Base-by-base conservation (phyloP, 306 rosid species). In the Cyamopsis tetragonoloba region DNA sequence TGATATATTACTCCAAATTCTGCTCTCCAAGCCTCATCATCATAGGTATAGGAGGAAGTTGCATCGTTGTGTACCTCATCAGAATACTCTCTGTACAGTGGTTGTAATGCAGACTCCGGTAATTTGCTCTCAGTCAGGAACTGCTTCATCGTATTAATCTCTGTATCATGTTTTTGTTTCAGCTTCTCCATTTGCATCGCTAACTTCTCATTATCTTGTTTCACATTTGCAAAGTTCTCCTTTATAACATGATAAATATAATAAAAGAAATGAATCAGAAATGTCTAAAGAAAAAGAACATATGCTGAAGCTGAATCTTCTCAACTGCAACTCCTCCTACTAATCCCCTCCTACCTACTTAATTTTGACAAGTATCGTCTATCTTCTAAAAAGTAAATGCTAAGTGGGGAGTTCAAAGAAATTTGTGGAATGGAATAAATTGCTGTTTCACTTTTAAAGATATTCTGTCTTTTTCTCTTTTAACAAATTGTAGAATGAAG, bases 11-110 rank as follows among this genome's bases (percentile, higher is more conserved):
- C 97, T 65, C 97, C 95, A 69, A 95, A 95, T 75, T 95, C 99
- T 23, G 92, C 86, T 74, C 91, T 88, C 99, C 99, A 88, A 37
- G 97, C 90, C 75, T 90, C 97, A 77, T 93, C 99, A 49, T 86
- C 97, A 38, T 93, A 88, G 27, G 65, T 20, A 62, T 46, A 59
- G 6, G 80, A 79, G 27, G 71, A 72, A 58, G 63, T 34, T 43
- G 82, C 68, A 82, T 75, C 79, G 30, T 73, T 67, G 34, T 64
- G 77, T 28, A 44, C 82, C 6, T 20, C 65, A 37, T 72, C 80
- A 2, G 85, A 79, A 64, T 88, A 84, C 72, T 83, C 92, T 4
- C 57, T 54, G 54, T 90, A 86, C 26, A 81, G 81, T 32, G 92
- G 90, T 26, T 80, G 87, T 63, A 95, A 51, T 48, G 97, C 99